A percentile compares a stretch with the other conserved stretches of the same genome.
Evolutionary conservation across 2,329 filamentous ascomycete genomes (phyloP).

Genomic region (Metarhizium sp.): DNA sequence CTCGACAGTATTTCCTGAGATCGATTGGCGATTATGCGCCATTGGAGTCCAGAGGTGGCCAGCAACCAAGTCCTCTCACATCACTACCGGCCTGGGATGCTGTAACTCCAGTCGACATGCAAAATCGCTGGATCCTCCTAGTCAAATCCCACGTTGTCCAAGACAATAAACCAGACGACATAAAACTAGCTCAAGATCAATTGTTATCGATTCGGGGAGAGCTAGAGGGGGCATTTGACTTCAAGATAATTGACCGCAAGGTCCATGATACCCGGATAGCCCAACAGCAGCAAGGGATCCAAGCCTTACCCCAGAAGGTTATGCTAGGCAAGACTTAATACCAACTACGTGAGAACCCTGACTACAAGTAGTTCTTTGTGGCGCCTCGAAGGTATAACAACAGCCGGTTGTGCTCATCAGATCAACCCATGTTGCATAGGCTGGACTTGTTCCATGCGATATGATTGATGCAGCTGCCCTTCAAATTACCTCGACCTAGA

Average conservation of each 20-base stretch:
- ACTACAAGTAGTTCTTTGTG: not conserved
- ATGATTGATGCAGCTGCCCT: too few species aligned
- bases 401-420: too few species aligned
- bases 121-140: conserved; percentile 44
- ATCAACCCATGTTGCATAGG: too few species aligned
- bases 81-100: conserved; percentile 36
- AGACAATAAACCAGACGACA: conserved; percentile 47
- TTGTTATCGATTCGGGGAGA: conserved; percentile 36
- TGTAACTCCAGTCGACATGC: conserved; percentile 38
- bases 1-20: conserved; percentile 34
- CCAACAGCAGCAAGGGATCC: conserved; percentile 26
- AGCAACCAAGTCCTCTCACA: conserved; percentile 9
- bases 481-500: too few species aligned
- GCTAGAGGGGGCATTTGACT: conserved; percentile 43
- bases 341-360: not conserved
- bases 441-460: too few species aligned
- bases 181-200: conserved; percentile 44
- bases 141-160: conserved; percentile 45
- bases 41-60: conserved; percentile 15
- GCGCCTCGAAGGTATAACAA: not conserved
- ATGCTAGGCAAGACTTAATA: conserved; percentile 21
- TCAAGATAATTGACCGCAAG: conserved; percentile 41
- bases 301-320: conserved; percentile 28
- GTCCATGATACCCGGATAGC: conserved; percentile 42
- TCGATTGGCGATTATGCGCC: conserved; percentile 22